phyloP scores from a whole-genome alignment of 129 eudicot species.

The Flaveria linearis region DNA sequence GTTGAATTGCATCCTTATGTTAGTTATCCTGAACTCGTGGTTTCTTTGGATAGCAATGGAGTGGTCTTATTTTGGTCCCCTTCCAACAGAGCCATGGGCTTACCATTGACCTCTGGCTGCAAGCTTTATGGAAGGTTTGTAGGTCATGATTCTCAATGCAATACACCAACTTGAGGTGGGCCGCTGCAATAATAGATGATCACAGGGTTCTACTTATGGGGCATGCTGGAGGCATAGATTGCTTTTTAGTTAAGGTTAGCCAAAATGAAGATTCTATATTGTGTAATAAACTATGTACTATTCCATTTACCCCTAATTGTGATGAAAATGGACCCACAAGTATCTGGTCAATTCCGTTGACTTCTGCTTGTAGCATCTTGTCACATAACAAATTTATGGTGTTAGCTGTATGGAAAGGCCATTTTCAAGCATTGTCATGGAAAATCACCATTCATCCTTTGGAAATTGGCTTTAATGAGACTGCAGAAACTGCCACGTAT shows the following conservation, averaged over 20 bases:
- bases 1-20: conserved; percentile 63
- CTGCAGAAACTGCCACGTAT: conserved; percentile 27
- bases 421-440: conserved; percentile 77
- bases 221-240: conserved; percentile 67
- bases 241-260: conserved; percentile 43
- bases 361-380: conserved; percentile 41
- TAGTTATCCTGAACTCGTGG: conserved; percentile 54
- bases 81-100: conserved; percentile 55
- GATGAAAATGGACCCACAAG: conserved; percentile 43
- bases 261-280: conserved; percentile 38
- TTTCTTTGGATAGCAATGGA: conserved; percentile 74
- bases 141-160: conserved; percentile 42
- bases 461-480: conserved; percentile 35
- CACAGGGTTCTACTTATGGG: conserved; percentile 63
- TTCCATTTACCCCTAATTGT: conserved; percentile 46
- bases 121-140: conserved; percentile 50
- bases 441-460: conserved; percentile 52
- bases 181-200: conserved; percentile 48
- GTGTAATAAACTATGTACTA: conserved; percentile 61
- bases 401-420: conserved; percentile 61
- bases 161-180: conserved; percentile 75
- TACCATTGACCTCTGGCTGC: conserved; percentile 56
- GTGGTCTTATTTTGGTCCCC: conserved; percentile 72
- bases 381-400: conserved; percentile 52
- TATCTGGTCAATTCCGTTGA: conserved; percentile 63